These are phyloP conservation scores for Fomes fomentarius DNA, from an alignment of 1,284 basidiomycete genomes.

Conservation along the genomic window DNA sequence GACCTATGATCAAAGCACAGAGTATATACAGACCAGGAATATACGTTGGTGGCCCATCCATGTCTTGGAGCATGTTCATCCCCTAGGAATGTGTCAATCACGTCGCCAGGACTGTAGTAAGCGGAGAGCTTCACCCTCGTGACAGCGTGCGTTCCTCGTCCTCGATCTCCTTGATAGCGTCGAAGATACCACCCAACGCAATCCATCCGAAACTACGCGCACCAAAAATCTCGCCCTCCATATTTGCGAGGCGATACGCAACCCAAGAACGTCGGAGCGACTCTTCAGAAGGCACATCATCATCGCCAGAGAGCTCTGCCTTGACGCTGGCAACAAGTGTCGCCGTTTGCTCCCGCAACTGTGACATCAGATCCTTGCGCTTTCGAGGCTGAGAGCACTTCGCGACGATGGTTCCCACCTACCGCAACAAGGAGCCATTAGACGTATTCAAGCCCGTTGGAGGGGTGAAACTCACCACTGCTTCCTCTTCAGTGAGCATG, in stretches of 20 bases:
- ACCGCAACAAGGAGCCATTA: neutral
- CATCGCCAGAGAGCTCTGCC: constrained; percentile 51
- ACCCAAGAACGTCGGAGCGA: constrained; percentile 52
- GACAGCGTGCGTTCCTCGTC: constrained; percentile 26
- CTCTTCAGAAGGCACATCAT: constrained; percentile 41
- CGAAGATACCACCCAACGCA: constrained; percentile 56
- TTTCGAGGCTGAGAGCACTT: constrained; percentile 60
- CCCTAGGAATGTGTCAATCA: too few relatives aligned
- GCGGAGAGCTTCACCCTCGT: constrained; percentile 1
- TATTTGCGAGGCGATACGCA: constrained; percentile 50
- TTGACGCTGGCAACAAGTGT: constrained; percentile 50
- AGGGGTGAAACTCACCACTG: constrained; percentile 32
- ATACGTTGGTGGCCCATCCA: too few relatives aligned
- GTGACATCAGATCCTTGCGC: constrained; percentile 54
- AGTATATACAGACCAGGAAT: too few relatives aligned
- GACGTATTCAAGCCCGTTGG: too few relatives aligned
- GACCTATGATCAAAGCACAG: too few relatives aligned
- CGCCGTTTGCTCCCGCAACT: constrained; percentile 55
- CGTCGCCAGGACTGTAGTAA: too few relatives aligned
- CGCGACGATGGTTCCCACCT: constrained; percentile 63
- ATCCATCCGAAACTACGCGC: constrained; percentile 65
- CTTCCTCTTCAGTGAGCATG: constrained; percentile 63
- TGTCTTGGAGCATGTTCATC: neutral
- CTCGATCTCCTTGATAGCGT: constrained; percentile 41
- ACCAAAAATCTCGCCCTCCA: constrained; percentile 48